Percentiles rank a stretch among this genome's conserved stretches.
Conservation (phyloP, 2,329 filamentous ascomycete species). For the Aspergillus arachidicola region DNA sequence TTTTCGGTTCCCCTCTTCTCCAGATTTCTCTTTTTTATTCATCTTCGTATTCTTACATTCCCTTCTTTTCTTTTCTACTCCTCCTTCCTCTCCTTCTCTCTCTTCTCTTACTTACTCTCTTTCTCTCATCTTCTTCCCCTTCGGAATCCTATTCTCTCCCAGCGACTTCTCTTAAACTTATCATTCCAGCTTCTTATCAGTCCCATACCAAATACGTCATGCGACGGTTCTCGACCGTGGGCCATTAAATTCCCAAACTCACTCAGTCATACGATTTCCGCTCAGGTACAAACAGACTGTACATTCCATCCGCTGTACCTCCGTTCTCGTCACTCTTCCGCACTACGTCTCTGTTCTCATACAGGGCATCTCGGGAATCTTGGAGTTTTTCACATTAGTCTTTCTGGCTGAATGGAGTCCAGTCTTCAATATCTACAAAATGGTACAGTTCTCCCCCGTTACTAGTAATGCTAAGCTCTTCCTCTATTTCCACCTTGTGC, state of each 20-base stretch:
- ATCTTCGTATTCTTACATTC: background rate
- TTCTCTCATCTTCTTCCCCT: background rate
- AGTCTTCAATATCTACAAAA: slow-evolving; percentile 31
- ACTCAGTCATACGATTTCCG: slow-evolving; percentile 9
- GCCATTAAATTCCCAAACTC: background rate
- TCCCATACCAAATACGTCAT: slow-evolving; percentile 3
- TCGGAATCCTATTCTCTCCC: background rate
- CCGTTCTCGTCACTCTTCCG: background rate
- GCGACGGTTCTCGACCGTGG: background rate
- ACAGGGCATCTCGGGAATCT: background rate
- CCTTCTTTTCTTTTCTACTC: background rate
- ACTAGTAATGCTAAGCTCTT: background rate
- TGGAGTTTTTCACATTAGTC: background rate
- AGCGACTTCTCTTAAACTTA: background rate
- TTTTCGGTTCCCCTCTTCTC: background rate
- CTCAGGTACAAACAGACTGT: background rate
- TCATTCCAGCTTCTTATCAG: slow-evolving; percentile 1
- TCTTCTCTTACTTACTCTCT: slow-evolving; percentile 7
- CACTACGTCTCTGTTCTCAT: background rate
- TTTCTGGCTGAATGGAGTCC: slow-evolving; percentile 30
- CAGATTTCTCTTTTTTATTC: background rate
- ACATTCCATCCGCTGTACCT: background rate
- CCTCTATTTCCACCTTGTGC: background rate
- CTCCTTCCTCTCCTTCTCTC: slow-evolving; percentile 2
- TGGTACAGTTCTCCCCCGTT: slow-evolving; percentile 30